Percentiles rank a stretch among this genome's conserved stretches.
These are phyloP conservation scores for Leccinum disarticulatum DNA, from an alignment of 768 basidiomycete species.

Conservation along the genomic window DNA sequence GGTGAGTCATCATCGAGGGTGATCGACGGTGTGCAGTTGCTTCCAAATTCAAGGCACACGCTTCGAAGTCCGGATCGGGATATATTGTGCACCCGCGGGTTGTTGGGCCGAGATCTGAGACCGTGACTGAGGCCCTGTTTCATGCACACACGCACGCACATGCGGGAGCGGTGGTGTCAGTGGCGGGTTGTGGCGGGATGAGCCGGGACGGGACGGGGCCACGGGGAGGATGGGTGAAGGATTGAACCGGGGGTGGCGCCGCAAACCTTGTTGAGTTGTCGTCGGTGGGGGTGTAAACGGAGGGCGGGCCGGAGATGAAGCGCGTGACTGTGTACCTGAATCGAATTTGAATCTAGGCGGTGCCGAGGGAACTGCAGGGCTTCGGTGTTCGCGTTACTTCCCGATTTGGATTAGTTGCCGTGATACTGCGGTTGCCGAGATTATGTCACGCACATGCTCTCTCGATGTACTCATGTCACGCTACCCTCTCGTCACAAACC, in stretches of 20 bases:
- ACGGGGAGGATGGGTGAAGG: conserved; percentile 3
- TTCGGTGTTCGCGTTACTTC: conserved; percentile 32
- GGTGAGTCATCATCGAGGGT: conserved; percentile 27
- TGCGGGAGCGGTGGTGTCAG: not conserved
- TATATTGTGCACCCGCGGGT: conserved; percentile 15
- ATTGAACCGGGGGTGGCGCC: conserved; percentile 22
- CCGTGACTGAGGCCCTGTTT: conserved; percentile 14
- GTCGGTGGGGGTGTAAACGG: conserved; percentile 21
- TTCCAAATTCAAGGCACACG: conserved; percentile 29
- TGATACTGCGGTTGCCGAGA: conserved; percentile 34
- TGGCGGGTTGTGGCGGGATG: conserved; percentile 7
- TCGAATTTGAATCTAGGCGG: conserved; percentile 44
- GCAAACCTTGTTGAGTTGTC: conserved; percentile 9
- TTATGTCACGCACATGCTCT: conserved; percentile 27
- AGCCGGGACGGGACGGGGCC: conserved; percentile 10
- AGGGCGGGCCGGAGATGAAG: conserved; percentile 19
- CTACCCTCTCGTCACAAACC: conserved; percentile 22
- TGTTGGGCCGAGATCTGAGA: conserved; percentile 1
- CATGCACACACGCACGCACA: not conserved
- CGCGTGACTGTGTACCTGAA: conserved; percentile 31
- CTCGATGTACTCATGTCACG: conserved; percentile 28
- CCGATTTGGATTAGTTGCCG: conserved; percentile 37
- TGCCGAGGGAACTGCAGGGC: conserved; percentile 37
- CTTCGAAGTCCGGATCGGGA: conserved; percentile 17
- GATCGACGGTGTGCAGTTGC: conserved; percentile 28